Conservation (phyloP, 352 stramenopile genomes). For the Phytophthora citricola region DNA sequence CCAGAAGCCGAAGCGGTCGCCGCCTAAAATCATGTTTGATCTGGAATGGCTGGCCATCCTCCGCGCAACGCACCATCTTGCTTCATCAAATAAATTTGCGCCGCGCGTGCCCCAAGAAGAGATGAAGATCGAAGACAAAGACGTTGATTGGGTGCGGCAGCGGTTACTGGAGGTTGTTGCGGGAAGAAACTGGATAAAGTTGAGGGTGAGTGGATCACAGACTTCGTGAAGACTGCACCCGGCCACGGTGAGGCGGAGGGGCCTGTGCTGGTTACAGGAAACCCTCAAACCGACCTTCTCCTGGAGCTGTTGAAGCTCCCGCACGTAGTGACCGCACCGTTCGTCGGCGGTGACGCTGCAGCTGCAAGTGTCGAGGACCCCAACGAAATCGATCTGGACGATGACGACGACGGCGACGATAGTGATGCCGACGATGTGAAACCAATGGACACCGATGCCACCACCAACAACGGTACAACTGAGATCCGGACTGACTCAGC, state of each 20-base stretch:
- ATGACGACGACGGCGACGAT: conserved; percentile 45
- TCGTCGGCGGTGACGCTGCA: conserved; percentile 29
- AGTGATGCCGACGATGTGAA: conserved; percentile 10
- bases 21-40: conserved; percentile 92
- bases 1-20: conserved; percentile 4
- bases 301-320: conserved; percentile 92
- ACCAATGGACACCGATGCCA: conserved; percentile 24
- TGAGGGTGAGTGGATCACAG: conserved; percentile 70
- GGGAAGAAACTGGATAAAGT: conserved; percentile 59
- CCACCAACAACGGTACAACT: conserved; percentile 4
- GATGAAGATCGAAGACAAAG: conserved; percentile 74
- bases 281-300: conserved; percentile 96
- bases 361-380: conserved; percentile 43
- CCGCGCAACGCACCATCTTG: conserved; percentile 91
- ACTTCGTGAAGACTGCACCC: conserved; percentile 84
- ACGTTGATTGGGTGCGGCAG: conserved; percentile 79
- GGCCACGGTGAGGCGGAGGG: conserved; percentile 56
- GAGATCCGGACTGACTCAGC: not conserved
- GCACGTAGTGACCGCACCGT: conserved; percentile 96
- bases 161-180: conserved; percentile 54
- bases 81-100: conserved; percentile 64
- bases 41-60: conserved; percentile 95
- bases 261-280: conserved; percentile 64
- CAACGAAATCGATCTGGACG: conserved; percentile 67
- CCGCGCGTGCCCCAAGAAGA: conserved; percentile 79